phyloP scores from a whole-genome alignment of 176 grass and related monocot species.

The Rhipidocladum racemiflorum region DNA sequence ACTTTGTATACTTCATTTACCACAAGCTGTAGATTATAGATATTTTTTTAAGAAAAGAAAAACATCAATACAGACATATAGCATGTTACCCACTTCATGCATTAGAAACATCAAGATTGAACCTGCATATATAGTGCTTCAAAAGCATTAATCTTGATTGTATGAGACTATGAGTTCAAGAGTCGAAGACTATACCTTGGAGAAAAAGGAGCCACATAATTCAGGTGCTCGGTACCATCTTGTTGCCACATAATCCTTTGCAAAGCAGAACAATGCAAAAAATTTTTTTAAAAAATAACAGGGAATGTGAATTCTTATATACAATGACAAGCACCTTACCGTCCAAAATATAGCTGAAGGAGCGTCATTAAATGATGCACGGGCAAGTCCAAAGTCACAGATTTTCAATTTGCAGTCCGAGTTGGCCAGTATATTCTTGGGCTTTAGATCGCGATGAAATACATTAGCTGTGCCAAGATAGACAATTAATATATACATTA shows the following conservation, averaged over 20 bases:
- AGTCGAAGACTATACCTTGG: conserved; percentile 60
- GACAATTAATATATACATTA: conserved; percentile 9
- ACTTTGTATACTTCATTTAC: neutral
- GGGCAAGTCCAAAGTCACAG: conserved; percentile 94
- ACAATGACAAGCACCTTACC: conserved; percentile 43
- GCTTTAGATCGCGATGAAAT: conserved; percentile 92
- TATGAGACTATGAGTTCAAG: neutral
- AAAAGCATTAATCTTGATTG: conserved; percentile 5
- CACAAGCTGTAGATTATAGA: neutral
- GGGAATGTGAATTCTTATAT: conserved; percentile 8
- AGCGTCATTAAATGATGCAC: conserved; percentile 92
- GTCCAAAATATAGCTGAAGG: conserved; percentile 99
- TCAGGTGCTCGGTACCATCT: conserved; percentile 98
- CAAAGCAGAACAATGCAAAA: neutral
- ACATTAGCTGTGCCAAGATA: conserved; percentile 78
- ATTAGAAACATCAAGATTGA: neutral
- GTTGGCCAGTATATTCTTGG: conserved; percentile 94
- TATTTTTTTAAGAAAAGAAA: neutral
- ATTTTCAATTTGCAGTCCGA: conserved; percentile 94
- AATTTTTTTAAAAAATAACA: conserved; percentile 30
- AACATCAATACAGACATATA: neutral
- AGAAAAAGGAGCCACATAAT: conserved; percentile 97
- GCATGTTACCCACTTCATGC: neutral
- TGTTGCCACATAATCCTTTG: conserved; percentile 98
- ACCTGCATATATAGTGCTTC: neutral